Conservation (phyloP, 2,329 filamentous ascomycete species). For the Domatiomyces globalis region DNA sequence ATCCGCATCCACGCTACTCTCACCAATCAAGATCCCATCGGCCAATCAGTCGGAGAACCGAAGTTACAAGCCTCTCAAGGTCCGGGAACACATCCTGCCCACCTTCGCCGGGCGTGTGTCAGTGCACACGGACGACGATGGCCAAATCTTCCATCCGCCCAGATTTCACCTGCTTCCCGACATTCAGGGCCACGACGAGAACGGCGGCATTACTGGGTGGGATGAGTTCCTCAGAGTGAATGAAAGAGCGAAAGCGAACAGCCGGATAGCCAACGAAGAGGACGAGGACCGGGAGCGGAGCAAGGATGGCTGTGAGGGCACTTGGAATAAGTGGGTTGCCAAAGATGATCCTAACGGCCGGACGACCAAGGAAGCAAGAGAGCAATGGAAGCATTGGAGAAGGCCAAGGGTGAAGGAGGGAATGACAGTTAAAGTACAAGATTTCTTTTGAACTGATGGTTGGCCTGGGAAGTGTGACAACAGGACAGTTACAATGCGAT, state of each 20-base stretch:
- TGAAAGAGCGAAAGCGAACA: neutral
- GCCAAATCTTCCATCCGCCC: neutral
- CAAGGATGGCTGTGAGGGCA: neutral
- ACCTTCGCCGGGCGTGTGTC: slow-evolving; percentile 26
- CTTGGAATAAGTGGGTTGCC: neutral
- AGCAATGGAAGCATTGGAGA: neutral
- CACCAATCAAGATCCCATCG: slow-evolving; percentile 1
- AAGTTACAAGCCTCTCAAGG: slow-evolving; percentile 20
- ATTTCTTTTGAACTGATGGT: neutral
- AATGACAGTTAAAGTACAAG: neutral
- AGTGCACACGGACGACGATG: neutral
- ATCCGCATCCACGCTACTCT: neutral
- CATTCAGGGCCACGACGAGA: slow-evolving; percentile 28
- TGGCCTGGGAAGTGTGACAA: too few relatives aligned
- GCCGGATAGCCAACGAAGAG: neutral
- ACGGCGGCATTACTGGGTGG: slow-evolving; percentile 32
- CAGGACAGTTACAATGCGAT: too few relatives aligned
- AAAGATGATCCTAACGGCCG: neutral
- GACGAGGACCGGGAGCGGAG: neutral
- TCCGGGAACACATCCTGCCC: slow-evolving; percentile 30
- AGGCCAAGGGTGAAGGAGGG: neutral
- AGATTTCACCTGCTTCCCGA: slow-evolving; percentile 29
- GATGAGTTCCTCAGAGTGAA: slow-evolving; percentile 28
- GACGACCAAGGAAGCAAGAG: neutral
- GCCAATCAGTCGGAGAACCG: slow-evolving; percentile 1